phyloP scores from a whole-genome alignment of 139 green algal genomes.

The Zygnema circumcarinatum region DNA sequence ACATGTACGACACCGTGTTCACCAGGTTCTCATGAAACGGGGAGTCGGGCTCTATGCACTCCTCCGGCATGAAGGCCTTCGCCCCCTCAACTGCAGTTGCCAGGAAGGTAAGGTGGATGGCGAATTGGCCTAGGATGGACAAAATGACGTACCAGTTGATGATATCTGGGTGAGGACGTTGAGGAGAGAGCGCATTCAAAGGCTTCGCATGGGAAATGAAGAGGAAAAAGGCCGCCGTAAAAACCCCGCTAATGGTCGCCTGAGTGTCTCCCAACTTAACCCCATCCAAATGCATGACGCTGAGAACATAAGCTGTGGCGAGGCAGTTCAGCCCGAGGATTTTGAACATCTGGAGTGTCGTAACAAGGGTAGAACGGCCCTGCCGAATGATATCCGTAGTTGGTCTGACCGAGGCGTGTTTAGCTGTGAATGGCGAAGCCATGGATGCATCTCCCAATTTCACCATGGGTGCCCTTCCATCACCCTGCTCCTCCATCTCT shows the following conservation, averaged over 20 bases:
- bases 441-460: constrained; percentile 71
- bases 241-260: constrained; percentile 58
- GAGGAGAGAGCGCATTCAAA: constrained; percentile 73
- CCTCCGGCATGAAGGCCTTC: constrained; percentile 63
- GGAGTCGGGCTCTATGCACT: constrained; percentile 78
- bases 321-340: constrained; percentile 97
- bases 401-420: constrained; percentile 62
- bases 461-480: constrained; percentile 56
- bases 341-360: constrained; percentile 97
- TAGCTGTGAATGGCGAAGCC: constrained; percentile 70
- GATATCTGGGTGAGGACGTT: constrained; percentile 89
- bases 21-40: constrained; percentile 96
- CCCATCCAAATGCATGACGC: constrained; percentile 89
- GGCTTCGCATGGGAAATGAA: constrained; percentile 92
- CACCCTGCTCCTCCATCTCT: constrained; percentile 45
- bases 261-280: constrained; percentile 71
- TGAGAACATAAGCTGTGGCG: constrained; percentile 88
- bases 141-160: constrained; percentile 93
- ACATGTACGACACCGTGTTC: constrained; percentile 95
- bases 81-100: constrained; percentile 55
- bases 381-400: constrained; percentile 66
- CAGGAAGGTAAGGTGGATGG: constrained; percentile 80
- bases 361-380: constrained; percentile 70
- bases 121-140: constrained; percentile 91
- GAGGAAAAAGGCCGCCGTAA: constrained; percentile 91